Base-by-base conservation (phyloP, 441 rosid species). In the Hura crepitans region DNA sequence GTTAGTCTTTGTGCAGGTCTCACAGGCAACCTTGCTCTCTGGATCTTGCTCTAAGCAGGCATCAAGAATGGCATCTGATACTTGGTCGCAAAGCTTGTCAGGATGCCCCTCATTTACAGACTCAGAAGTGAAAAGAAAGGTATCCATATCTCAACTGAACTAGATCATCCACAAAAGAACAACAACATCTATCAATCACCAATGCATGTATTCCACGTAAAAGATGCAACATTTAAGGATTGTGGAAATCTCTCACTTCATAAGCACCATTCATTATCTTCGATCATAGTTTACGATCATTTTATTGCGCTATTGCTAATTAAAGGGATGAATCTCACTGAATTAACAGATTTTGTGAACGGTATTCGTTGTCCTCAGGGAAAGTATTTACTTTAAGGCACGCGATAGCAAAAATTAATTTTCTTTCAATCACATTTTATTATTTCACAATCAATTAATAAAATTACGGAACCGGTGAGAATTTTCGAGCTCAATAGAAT, bases 31-130 rank as follows among this genome's bases (percentile, higher is more conserved):
- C 74, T 90, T 88, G 85, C 93, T 90, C 58, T 86, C 93, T 0
- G 92, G 92, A 71, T 90, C 93, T 73, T 90, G 96, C 8, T 88
- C 96, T 46, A 90, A 72, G 67, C 96, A 90, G 27, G 91, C 93
- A 75, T 90, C 96, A 46, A 90, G 93, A 73, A 90, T 86, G 3
- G 96, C 93, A 66, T 90, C 93, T 15, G 96, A 90, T 23, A 90
- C 90, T 63, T 90, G 93, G 73, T 90, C 96, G 15, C 96, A 90
- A 33, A 90, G 86, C 85, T 90, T 90, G 85, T 87, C 93, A 0
- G 96, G 96, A 67, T 90, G 96, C 15, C 96, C 96, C 60, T 90
- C 96, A 42, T 90, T 90, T 70, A 90, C 96, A 14, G 96, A 87
- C 67, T 90, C 96, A 8, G 96, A 90, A 62, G 96, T 90, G 85